These are phyloP conservation scores for Betula pendula DNA, from an alignment of 306 rosid species.

Conservation along the genomic window DNA sequence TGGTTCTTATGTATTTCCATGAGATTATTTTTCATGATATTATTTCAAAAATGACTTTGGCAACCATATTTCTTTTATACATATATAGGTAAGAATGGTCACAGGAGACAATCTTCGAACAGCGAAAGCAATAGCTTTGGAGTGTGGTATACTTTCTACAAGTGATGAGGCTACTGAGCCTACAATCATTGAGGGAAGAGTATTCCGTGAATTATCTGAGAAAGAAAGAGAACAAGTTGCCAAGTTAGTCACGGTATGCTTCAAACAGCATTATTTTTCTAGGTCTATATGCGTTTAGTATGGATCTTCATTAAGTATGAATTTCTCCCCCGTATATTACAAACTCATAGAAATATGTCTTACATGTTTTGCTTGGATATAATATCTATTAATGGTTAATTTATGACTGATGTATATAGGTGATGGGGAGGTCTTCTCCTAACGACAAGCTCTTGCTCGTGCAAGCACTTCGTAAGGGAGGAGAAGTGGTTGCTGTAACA, in stretches of 20 bases:
- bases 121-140: slow-evolving; percentile 93
- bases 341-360: neutral
- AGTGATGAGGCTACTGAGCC: slow-evolving; percentile 73
- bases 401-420: slow-evolving; percentile 48
- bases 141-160: slow-evolving; percentile 85
- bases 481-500: slow-evolving; percentile 96
- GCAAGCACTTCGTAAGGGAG: slow-evolving; percentile 90
- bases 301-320: slow-evolving; percentile 19
- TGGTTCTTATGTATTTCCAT: slow-evolving; percentile 16
- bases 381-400: slow-evolving; percentile 16
- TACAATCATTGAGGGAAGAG: slow-evolving; percentile 80
- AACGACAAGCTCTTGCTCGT: slow-evolving; percentile 97
- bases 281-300: slow-evolving; percentile 15
- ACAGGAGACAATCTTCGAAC: slow-evolving; percentile 96
- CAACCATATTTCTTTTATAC: slow-evolving; percentile 22
- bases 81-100: slow-evolving; percentile 90
- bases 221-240: slow-evolving; percentile 77
- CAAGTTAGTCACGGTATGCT: slow-evolving; percentile 61
- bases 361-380: slow-evolving; percentile 6
- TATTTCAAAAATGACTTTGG: slow-evolving; percentile 23
- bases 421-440: slow-evolving; percentile 99
- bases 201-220: slow-evolving; percentile 72
- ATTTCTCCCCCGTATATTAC: too few species aligned
- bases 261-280: slow-evolving; percentile 17
- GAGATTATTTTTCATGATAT: slow-evolving; percentile 16